phyloP scores from a whole-genome alignment of 1,284 basidiomycete species.

The Ganoderma multipileum region DNA sequence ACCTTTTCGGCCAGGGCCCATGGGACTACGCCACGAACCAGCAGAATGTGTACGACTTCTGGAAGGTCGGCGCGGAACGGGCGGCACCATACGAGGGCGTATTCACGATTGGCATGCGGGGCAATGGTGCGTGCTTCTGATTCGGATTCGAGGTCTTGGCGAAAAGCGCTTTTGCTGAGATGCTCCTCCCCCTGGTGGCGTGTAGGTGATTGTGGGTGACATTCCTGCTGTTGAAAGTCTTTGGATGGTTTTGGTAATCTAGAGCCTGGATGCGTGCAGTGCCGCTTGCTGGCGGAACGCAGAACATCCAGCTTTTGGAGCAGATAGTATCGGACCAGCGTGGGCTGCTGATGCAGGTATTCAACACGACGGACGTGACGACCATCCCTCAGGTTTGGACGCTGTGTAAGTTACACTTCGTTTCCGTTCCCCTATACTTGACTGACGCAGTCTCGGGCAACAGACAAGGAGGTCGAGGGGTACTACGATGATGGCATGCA shows the following conservation, averaged over 20 bases:
- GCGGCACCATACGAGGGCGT: constrained; percentile 64
- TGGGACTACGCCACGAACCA: constrained; percentile 69
- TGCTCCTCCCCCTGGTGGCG: not conserved
- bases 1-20: constrained; percentile 55
- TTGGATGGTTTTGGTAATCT: not conserved
- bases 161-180: not conserved
- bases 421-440: not conserved
- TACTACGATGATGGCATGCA: constrained; percentile 70
- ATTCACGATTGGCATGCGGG: constrained; percentile 72
- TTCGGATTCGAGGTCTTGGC: not conserved
- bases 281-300: constrained; percentile 52
- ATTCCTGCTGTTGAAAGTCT: not conserved
- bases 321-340: constrained; percentile 68
- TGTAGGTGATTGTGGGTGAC: constrained; percentile 35
- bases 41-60: constrained; percentile 62
- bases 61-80: constrained; percentile 63
- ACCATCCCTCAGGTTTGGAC: constrained; percentile 71
- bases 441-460: not conserved
- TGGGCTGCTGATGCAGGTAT: constrained; percentile 63
- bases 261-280: constrained; percentile 41
- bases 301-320: constrained; percentile 59
- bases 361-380: constrained; percentile 55
- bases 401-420: constrained; percentile 51
- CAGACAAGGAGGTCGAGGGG: constrained; percentile 71
- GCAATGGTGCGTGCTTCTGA: constrained; percentile 53